Base-by-base conservation (phyloP, 1,284 basidiomycete species). In the Fomitopsis pinicola region DNA sequence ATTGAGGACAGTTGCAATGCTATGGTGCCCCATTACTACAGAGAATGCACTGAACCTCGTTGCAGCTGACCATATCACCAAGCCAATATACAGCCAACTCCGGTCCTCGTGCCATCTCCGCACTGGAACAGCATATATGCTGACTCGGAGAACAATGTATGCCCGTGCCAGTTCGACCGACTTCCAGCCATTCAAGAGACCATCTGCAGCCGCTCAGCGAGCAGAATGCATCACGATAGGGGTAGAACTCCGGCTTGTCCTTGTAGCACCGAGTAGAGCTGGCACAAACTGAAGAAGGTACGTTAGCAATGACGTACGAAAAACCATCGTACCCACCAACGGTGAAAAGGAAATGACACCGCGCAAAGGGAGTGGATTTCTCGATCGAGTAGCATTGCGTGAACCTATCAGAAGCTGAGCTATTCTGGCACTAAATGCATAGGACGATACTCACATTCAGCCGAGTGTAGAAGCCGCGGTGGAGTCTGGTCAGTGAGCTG, bases 221-320 rank as follows among this genome's bases (percentile, higher is more conserved):
- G 91, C 91, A 63, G 92, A 92, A 71, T 92, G 91, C 91, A 93
- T 93, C 9, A 89, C 91, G 64, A 92, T 87, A n/a, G 2, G 89
- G 88, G 68, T 92, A 92, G 56, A 92, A 87, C 69, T 91, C 87
- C 0, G 88, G 87, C 68, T 91, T 92, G 55, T 87, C 86, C 4
- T 79, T 69, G 69, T 91, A 89, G 69, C 89, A 91, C 26, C 91
- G 79, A 0, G 89, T 91, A 0, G 91, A 84, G 59, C 91, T 84
- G 14, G 90, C 90, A 63, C 90, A 92, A 46, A 93, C 89, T 91
- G 57, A n/a, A 54, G 40, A 42, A 54, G 46, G 50, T 63, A 42
- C 42, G 36, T 4, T 26, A 26, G 38, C 17, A 28, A 15, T 40
- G 3, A 8, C n/a, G 1, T 3, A 22, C 26, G 33, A 36, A 2